Percentiles rank a stretch among this genome's conserved stretches.
phyloP scores from a whole-genome alignment of 345 rosid species.

The Excoecaria cochinchinensis region DNA sequence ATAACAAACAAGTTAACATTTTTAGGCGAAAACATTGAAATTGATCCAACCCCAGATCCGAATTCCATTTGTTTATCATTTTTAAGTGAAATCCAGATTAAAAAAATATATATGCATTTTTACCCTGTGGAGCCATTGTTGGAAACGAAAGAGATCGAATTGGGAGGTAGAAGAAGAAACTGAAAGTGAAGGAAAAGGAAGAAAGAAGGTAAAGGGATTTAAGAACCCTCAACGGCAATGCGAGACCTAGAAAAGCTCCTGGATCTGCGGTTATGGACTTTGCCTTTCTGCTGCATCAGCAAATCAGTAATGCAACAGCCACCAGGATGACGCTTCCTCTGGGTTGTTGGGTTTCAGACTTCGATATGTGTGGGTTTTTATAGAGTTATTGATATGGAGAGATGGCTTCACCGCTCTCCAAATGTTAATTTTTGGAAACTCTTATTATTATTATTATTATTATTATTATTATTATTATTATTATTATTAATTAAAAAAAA shows the following conservation, averaged over 20 bases:
- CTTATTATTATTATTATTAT: too few species aligned
- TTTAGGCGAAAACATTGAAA: background rate
- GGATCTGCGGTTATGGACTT: slow-evolving; percentile 62
- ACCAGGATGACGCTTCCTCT: slow-evolving; percentile 4
- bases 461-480: too few species aligned
- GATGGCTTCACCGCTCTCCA: background rate
- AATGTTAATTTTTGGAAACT: too few species aligned
- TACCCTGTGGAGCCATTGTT: slow-evolving; percentile 56
- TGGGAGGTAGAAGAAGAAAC: background rate
- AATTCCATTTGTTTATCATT: background rate
- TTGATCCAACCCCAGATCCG: background rate
- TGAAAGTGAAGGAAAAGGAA: background rate
- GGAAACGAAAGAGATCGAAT: background rate
- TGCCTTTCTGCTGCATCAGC: slow-evolving; percentile 77
- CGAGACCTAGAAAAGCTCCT: slow-evolving; percentile 67
- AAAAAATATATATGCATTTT: background rate
- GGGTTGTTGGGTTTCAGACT: slow-evolving; percentile 2
- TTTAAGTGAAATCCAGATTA: background rate
- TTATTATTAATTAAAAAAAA: too few species aligned
- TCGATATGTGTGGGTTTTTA: background rate
- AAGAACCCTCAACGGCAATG: slow-evolving; percentile 69
- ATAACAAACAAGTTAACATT: background rate
- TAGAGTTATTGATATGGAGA: background rate
- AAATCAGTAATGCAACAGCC: background rate
- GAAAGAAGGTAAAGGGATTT: slow-evolving; percentile 1